Base-by-base conservation (phyloP, 805 yeast species). In the Saccharomycopsis microspora region DNA sequence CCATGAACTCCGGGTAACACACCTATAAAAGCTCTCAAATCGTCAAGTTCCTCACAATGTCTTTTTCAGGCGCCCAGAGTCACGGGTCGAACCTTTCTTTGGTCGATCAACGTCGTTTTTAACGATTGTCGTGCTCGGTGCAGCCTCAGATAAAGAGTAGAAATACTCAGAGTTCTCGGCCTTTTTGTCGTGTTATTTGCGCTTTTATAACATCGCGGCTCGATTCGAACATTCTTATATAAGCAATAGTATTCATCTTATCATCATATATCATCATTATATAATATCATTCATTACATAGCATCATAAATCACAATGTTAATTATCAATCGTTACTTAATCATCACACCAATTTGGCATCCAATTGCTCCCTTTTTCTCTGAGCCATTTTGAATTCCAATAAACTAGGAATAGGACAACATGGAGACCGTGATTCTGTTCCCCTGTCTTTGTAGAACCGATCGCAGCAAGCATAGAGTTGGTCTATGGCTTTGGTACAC, bases 81-180 rank as follows among this genome's bases (percentile, higher is more conserved):
- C 55, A 52, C 55, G 55, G 52, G 49, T 50, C 55, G 53, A 28
- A 34, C 50, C 38, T 30, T 47, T 43, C 38, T 48, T 39, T 48
- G 49, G 43, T 37, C 48, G 54, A 47, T 42, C 49, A 31, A 43
- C 47, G 39, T 48, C 51, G 41, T 51, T 47, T 47, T 30, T 47
- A 52, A 47, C 42, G 56, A 62, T 54, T 68, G 74, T 75, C 85
- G 95, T 85, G 95, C 95, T 85, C 89, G 93, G 93, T 93, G 84
- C 68, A 69, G 85, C 84, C 93, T 83, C 74, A 85, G 89, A 85
- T 66, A 49, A 67, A 77, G 58, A 53, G 58, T 54, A 56, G 65
- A 44, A 43, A 45, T 43, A 47, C 48, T 47, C 71, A 54, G 72
- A 64, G 62, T 62, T 64, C 71, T 72, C 76, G 75, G 73, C 71